phyloP scores from a whole-genome alignment of 1,139 yeast species.

The Sugiyamaella japonica region DNA sequence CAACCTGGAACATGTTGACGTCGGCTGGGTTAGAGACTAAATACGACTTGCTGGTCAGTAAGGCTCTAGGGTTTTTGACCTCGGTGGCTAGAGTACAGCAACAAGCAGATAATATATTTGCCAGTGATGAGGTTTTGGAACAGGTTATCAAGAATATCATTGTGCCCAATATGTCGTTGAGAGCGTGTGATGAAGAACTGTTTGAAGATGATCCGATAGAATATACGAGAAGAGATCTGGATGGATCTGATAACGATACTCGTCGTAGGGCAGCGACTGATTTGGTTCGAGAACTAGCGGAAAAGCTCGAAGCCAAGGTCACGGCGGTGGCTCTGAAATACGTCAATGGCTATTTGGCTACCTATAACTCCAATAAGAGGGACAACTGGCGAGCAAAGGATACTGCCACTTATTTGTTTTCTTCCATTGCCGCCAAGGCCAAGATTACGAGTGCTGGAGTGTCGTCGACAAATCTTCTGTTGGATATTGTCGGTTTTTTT shows the following conservation, averaged over 20 bases:
- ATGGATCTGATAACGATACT: conserved; percentile 92
- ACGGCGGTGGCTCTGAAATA: conserved; percentile 78
- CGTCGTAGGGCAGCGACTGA: conserved; percentile 91
- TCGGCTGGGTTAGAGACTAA: conserved; percentile 68
- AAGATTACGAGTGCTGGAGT: conserved; percentile 82
- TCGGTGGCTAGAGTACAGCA: conserved; percentile 72
- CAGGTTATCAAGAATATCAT: conserved; percentile 81
- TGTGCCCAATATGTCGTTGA: conserved; percentile 78
- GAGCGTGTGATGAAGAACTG: conserved; percentile 82
- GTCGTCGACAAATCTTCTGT: conserved; percentile 77
- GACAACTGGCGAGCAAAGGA: conserved; percentile 82
- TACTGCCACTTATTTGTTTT: conserved; percentile 79
- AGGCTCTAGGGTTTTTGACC: conserved; percentile 76
- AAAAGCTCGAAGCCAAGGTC: conserved; percentile 69
- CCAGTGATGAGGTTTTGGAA: conserved; percentile 64
- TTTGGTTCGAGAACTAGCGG: conserved; percentile 82
- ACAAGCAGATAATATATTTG: conserved; percentile 57
- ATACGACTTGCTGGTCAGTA: conserved; percentile 81
- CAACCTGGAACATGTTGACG: conserved; percentile 77
- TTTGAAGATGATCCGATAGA: conserved; percentile 98
- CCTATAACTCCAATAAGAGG: conserved; percentile 46
- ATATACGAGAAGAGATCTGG: conserved; percentile 86
- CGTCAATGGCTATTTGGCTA: conserved; percentile 63
- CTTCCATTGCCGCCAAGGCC: conserved; percentile 90
- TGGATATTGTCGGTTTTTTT: conserved; percentile 87